phyloP scores from a whole-genome alignment of 306 rosid genomes.

The Sicyos edulis region DNA sequence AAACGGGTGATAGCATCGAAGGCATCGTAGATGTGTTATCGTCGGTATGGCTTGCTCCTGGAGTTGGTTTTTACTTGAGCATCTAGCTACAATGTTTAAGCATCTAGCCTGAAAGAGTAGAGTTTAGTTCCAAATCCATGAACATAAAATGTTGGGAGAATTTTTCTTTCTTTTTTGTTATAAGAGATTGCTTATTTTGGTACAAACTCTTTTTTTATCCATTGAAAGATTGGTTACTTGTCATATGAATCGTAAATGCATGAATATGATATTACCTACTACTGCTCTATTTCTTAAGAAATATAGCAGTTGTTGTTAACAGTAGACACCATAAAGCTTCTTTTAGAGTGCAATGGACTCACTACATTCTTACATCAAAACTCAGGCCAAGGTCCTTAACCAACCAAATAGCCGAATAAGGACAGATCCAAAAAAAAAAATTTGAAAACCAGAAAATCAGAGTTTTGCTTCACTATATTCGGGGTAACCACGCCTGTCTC shows the following conservation, averaged over 20 bases:
- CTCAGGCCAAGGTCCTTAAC: conserved; percentile 75
- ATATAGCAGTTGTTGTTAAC: no score
- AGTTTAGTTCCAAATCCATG: conserved; percentile 5
- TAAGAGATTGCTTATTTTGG: conserved; percentile 10
- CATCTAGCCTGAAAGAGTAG: conserved; percentile 19
- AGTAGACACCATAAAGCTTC: not conserved
- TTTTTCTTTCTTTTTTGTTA: not conserved
- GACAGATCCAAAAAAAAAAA: conserved; percentile 33
- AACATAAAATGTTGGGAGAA: conserved; percentile 2
- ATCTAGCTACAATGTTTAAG: conserved; percentile 18
- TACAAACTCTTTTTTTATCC: not conserved
- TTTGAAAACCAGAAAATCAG: no score
- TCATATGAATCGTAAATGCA: not conserved
- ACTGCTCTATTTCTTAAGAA: no score
- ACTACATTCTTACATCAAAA: conserved; percentile 9
- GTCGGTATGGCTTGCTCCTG: not conserved
- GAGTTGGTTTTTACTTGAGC: conserved; percentile 5
- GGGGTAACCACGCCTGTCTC: no score
- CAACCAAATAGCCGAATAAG: conserved; percentile 69
- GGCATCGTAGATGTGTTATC: not conserved
- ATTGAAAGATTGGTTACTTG: not conserved
- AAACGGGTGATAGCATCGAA: not conserved
- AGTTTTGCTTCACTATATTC: no score
- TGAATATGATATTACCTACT: no score
- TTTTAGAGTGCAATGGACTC: not conserved